Evolutionary conservation across 192 early-diverging fungal species (phyloP).

Genomic region (Coemansia sp.): DNA sequence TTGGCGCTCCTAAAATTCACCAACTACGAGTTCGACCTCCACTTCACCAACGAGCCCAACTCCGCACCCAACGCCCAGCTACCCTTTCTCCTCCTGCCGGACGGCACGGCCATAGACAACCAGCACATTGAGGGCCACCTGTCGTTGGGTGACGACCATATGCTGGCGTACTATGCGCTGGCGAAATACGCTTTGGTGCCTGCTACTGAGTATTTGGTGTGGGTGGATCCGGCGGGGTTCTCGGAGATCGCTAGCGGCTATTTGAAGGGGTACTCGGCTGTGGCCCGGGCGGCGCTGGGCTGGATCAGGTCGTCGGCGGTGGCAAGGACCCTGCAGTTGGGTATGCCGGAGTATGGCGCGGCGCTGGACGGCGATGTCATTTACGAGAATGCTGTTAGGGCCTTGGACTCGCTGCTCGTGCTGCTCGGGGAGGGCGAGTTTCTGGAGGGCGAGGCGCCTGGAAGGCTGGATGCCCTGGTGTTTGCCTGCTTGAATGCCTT

Average conservation of each 20-base stretch:
- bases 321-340: constrained; percentile 4
- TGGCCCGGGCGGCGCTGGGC: constrained; percentile 12
- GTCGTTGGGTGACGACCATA: not conserved
- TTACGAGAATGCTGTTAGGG: constrained; percentile 31
- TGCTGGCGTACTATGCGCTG: constrained; percentile 20
- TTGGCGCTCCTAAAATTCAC: constrained; percentile 33
- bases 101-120: constrained; percentile 15
- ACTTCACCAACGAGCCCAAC: constrained; percentile 29
- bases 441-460: constrained; percentile 11
- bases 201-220: constrained; percentile 31
- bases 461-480: constrained; percentile 33
- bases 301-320: constrained; percentile 9
- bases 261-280: constrained; percentile 19
- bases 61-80: constrained; percentile 35
- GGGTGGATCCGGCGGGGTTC: constrained; percentile 34
- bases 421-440: constrained; percentile 22
- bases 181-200: constrained; percentile 29
- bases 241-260: constrained; percentile 18
- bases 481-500: constrained; percentile 34
- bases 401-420: constrained; percentile 30
- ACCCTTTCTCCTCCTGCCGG: constrained; percentile 38
- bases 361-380: constrained; percentile 37
- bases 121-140: constrained; percentile 15
- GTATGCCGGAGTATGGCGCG: constrained; percentile 29
- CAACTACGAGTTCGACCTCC: constrained; percentile 33